Conservation (phyloP, 2,329 filamentous ascomycete genomes). For the Pseudocercospora ulei region DNA sequence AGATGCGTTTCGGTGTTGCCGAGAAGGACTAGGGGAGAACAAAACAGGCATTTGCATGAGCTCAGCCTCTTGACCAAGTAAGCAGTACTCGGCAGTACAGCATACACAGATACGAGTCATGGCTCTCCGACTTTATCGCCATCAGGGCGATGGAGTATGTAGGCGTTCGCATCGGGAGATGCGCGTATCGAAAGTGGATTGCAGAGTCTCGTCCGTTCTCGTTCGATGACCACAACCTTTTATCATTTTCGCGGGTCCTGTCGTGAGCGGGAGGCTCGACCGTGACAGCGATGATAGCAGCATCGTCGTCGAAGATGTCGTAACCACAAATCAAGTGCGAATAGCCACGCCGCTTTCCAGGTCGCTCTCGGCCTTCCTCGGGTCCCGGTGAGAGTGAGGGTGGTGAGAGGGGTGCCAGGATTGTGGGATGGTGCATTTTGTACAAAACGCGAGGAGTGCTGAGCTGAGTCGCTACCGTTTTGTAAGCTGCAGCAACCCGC, state of each 20-base stretch:
- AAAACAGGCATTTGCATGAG: not conserved
- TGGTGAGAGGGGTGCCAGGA: no score
- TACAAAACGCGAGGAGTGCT: no score
- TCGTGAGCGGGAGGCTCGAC: no score
- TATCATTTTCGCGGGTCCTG: not conserved
- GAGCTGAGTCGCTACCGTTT: no score
- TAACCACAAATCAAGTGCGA: not conserved
- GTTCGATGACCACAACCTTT: not conserved
- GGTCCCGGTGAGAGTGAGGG: no score
- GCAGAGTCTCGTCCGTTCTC: not conserved
- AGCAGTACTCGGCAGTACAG: not conserved
- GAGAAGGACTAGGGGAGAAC: constrained; percentile 27
- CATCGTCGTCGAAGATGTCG: not conserved
- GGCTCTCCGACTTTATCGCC: not conserved
- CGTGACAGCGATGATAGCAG: not conserved
- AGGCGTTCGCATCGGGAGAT: not conserved
- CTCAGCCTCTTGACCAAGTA: constrained; percentile 4
- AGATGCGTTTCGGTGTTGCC: constrained; percentile 47
- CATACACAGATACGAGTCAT: constrained; percentile 1
- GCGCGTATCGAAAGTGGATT: not conserved
- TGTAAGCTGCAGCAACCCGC: no score
- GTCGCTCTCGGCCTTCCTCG: no score
- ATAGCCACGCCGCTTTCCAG: no score
- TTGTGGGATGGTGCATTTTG: no score
- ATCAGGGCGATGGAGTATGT: not conserved